phyloP scores from a whole-genome alignment of 2,329 filamentous ascomycete species.

The Paecilomyces formosus region DNA sequence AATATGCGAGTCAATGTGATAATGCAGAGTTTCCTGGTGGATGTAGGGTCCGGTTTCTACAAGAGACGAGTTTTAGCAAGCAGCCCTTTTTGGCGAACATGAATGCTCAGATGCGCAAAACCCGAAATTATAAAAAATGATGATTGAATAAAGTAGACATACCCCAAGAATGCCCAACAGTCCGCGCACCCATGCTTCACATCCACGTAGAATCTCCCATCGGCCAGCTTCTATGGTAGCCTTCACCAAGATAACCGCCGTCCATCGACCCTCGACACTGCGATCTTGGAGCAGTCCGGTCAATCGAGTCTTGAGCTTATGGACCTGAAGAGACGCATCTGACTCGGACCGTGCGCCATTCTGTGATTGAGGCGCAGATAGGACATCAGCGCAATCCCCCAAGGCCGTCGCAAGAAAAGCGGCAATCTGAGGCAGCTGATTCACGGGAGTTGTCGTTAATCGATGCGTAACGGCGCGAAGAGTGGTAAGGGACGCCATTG shows the following conservation, averaged over 20 bases:
- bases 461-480: constrained; percentile 39
- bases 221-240: constrained; percentile 73
- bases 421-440: constrained; percentile 66
- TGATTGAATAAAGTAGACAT: constrained; percentile 11
- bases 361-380: constrained; percentile 56
- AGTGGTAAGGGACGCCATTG: constrained; percentile 24
- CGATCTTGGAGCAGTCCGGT: constrained; percentile 72
- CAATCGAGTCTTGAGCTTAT: constrained; percentile 74
- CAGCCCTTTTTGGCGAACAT: not conserved
- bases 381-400: constrained; percentile 47
- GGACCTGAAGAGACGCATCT: constrained; percentile 63
- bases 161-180: constrained; percentile 68
- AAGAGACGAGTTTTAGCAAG: not conserved
- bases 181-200: constrained; percentile 68
- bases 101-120: not conserved
- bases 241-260: constrained; percentile 72
- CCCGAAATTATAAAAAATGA: not conserved
- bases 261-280: constrained; percentile 66
- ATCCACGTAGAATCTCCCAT: constrained; percentile 69
- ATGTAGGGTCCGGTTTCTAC: constrained; percentile 68
- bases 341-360: constrained; percentile 55
- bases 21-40: constrained; percentile 68
- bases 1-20: constrained; percentile 78
- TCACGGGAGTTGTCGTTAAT: constrained; percentile 62
- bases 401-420: constrained; percentile 57